Evolutionary conservation across 1,139 yeast species (phyloP).

Genomic region (Geotrichum fermentans): DNA sequence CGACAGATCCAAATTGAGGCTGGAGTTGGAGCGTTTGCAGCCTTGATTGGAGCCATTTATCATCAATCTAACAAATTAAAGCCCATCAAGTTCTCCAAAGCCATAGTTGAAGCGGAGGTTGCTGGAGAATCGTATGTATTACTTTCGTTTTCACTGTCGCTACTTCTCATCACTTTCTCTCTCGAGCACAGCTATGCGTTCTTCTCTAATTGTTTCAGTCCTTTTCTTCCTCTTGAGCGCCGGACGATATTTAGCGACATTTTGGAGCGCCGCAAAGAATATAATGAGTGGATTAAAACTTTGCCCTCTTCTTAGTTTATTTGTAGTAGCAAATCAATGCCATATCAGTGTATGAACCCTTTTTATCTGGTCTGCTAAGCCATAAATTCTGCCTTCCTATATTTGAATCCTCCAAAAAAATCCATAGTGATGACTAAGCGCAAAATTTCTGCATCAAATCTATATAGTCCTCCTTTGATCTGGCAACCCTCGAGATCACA

Average conservation of each 20-base stretch:
- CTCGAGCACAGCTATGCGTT: conserved; percentile 4
- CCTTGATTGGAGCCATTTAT: conserved; percentile 28
- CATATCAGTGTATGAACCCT: too few relatives aligned
- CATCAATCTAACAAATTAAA: conserved; percentile 26
- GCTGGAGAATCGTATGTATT: conserved; percentile 28
- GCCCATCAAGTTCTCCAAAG: conserved; percentile 32
- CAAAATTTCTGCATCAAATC: too few relatives aligned
- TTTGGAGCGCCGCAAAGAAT: conserved; percentile 30
- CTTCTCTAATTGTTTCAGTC: conserved; percentile 20
- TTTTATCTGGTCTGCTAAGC: too few relatives aligned
- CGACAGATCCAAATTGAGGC: conserved; percentile 34
- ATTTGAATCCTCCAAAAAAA: too few relatives aligned
- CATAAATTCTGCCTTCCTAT: too few relatives aligned
- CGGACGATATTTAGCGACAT: conserved; percentile 36
- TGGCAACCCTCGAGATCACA: too few relatives aligned
- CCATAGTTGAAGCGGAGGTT: conserved; percentile 29
- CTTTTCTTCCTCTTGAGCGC: conserved; percentile 33
- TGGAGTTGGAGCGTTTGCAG: conserved; percentile 28
- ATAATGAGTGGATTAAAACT: conserved; percentile 28
- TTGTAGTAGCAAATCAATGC: too few relatives aligned
- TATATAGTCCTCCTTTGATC: too few relatives aligned
- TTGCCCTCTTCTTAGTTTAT: background rate
- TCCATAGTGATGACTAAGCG: too few relatives aligned
- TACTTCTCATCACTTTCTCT: too few relatives aligned
- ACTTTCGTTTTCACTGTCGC: background rate